Evolutionary conservation across 2,329 filamentous ascomycete species (phyloP).

Genomic region (Sclerotinia subarctica): DNA sequence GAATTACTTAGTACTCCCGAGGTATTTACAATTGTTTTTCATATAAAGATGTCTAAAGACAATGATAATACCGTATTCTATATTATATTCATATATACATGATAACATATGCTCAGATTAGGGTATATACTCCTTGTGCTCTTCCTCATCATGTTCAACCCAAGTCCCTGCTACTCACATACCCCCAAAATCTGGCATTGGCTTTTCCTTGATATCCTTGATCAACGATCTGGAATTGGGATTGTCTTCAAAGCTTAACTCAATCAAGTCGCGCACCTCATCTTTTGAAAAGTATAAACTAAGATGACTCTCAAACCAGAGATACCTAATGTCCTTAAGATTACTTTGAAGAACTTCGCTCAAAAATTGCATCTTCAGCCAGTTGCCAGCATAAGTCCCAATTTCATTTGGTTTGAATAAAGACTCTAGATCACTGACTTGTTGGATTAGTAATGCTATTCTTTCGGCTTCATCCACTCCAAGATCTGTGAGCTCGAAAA

Average conservation of each 20-base stretch:
- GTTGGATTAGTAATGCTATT: slow-evolving; percentile 56
- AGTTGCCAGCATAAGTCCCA: slow-evolving; percentile 58
- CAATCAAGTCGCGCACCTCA: slow-evolving; percentile 61
- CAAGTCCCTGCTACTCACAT: neutral
- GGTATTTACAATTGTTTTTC: too few relatives aligned
- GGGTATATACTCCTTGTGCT: neutral
- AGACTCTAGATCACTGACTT: slow-evolving; percentile 56
- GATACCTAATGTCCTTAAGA: slow-evolving; percentile 57
- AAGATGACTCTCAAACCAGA: slow-evolving; percentile 65
- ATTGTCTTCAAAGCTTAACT: slow-evolving; percentile 63
- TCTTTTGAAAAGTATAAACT: slow-evolving; percentile 59
- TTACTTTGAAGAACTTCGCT: slow-evolving; percentile 65
- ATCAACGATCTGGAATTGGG: slow-evolving; percentile 54
- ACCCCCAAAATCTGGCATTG: neutral
- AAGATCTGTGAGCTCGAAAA: slow-evolving; percentile 59
- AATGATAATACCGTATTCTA: too few relatives aligned
- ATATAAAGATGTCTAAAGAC: too few relatives aligned
- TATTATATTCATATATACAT: neutral
- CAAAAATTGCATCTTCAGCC: slow-evolving; percentile 63
- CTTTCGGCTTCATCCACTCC: slow-evolving; percentile 62
- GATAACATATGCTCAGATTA: too few relatives aligned
- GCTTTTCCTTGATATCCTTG: slow-evolving; percentile 51
- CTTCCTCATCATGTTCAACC: neutral
- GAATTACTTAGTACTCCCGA: too few relatives aligned
- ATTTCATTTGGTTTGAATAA: slow-evolving; percentile 56